A percentile compares a stretch with the other conserved stretches of the same genome.
Conservation (phyloP, 257 asterid species). For the Solanum neorickii region DNA sequence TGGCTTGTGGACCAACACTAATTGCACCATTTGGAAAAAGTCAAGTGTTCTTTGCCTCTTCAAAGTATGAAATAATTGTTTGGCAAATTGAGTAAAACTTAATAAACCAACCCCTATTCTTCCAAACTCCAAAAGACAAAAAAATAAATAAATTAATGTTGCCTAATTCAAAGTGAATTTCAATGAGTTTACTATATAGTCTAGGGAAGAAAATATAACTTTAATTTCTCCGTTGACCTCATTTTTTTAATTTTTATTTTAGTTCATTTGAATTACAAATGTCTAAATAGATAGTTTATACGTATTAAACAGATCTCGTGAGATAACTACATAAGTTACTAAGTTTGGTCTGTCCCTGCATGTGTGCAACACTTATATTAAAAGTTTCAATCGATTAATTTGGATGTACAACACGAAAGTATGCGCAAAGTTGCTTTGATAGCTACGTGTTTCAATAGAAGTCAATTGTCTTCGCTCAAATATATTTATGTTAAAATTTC, state of each 20-base stretch:
- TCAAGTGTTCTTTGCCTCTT: background rate
- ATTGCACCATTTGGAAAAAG: background rate
- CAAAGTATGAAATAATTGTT: background rate
- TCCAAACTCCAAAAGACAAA: background rate
- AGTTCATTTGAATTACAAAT: accelerated
- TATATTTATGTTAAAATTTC: background rate
- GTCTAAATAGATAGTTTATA: no score
- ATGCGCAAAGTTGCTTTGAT: background rate
- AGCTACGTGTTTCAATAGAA: no score
- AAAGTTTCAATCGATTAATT: background rate
- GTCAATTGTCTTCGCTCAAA: background rate
- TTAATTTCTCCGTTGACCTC: background rate
- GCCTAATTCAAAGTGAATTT: background rate
- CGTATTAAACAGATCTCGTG: no score
- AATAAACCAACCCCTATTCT: background rate
- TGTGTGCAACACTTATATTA: accelerated
- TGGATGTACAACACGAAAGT: accelerated
- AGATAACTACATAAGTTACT: no score
- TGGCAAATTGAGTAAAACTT: background rate
- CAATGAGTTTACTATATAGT: background rate
- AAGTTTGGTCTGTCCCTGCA: accelerated
- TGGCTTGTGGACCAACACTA: background rate
- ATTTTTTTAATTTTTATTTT: background rate
- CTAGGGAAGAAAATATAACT: background rate
- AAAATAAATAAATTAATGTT: background rate